phyloP scores from a whole-genome alignment of 805 yeast species.

The Kazachstania africana region DNA sequence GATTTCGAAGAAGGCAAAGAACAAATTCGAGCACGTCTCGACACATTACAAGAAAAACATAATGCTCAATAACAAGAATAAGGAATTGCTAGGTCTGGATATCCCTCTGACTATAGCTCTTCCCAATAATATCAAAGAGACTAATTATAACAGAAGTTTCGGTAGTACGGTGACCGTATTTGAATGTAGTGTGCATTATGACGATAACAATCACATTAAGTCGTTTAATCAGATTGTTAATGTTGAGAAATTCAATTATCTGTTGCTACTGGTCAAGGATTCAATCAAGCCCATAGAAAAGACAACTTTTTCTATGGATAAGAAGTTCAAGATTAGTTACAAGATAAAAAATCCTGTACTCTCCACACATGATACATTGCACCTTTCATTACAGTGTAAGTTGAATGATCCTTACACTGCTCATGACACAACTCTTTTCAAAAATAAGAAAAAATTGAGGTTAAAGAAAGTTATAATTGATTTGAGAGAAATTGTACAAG shows the following conservation, averaged over 20 bases:
- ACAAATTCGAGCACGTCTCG: constrained; percentile 16
- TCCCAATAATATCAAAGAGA: constrained; percentile 41
- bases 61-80: constrained; percentile 12
- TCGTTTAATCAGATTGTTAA: constrained; percentile 29
- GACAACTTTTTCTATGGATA: constrained; percentile 35
- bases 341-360: constrained; percentile 40
- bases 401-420: constrained; percentile 23
- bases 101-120: constrained; percentile 47
- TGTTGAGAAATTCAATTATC: constrained; percentile 40
- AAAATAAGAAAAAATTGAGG: constrained; percentile 19
- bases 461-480: constrained; percentile 37
- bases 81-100: constrained; percentile 38
- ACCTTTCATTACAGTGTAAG: constrained; percentile 29
- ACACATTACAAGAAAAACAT: constrained; percentile 26
- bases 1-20: constrained; percentile 1
- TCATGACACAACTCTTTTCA: constrained; percentile 8
- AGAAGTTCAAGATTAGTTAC: constrained; percentile 35
- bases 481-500: constrained; percentile 42
- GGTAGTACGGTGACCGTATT: constrained; percentile 38
- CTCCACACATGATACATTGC: constrained; percentile 45
- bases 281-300: constrained; percentile 42
- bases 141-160: constrained; percentile 37
- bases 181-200: constrained; percentile 22
- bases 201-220: constrained; percentile 4
- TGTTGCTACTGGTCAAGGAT: constrained; percentile 44